A percentile compares a stretch with the other conserved stretches of the same genome.
phyloP scores from a whole-genome alignment of 2,329 filamentous ascomycete genomes.

The Arthrobotrys sphaeroides region DNA sequence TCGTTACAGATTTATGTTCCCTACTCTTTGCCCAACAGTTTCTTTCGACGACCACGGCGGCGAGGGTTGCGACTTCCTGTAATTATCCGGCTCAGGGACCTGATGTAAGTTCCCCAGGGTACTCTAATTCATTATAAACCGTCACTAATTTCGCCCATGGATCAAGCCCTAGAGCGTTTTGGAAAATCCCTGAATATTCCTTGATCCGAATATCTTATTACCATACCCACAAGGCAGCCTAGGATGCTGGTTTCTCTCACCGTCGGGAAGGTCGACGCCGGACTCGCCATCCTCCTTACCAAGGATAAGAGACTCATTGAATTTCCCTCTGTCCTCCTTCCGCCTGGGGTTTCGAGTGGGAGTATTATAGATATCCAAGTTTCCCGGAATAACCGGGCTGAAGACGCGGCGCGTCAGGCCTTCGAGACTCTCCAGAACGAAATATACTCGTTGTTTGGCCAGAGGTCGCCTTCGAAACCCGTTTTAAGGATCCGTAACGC shows the following conservation, averaged over 20 bases:
- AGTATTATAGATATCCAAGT: conserved; percentile 99
- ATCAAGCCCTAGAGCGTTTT: background rate
- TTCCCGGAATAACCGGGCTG: conserved; percentile 81
- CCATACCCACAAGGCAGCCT: conserved; percentile 24
- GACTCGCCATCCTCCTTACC: conserved; percentile 94
- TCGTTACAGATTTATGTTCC: no score
- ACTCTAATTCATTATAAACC: no score
- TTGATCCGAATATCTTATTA: background rate
- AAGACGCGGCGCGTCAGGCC: conserved; percentile 75
- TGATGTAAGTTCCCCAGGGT: no score
- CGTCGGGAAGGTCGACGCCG: conserved; percentile 98
- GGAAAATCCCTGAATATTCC: background rate
- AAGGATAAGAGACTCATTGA: conserved; percentile 98
- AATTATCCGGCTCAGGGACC: no score
- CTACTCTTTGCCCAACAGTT: no score
- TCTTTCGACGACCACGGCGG: no score
- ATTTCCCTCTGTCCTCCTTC: conserved; percentile 96
- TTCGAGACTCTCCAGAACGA: conserved; percentile 88
- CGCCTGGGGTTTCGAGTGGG: conserved; percentile 91
- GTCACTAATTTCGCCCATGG: no score
- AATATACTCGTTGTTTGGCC: conserved; percentile 87
- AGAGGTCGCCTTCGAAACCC: conserved; percentile 77
- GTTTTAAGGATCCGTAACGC: conserved; percentile 92
- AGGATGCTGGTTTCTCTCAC: conserved; percentile 96
- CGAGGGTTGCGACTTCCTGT: no score